Evolutionary conservation across 2,329 filamentous ascomycete species (phyloP), one percentile per base, ranked within the genome.

Genomic region (Aspergillus sp.): DNA sequence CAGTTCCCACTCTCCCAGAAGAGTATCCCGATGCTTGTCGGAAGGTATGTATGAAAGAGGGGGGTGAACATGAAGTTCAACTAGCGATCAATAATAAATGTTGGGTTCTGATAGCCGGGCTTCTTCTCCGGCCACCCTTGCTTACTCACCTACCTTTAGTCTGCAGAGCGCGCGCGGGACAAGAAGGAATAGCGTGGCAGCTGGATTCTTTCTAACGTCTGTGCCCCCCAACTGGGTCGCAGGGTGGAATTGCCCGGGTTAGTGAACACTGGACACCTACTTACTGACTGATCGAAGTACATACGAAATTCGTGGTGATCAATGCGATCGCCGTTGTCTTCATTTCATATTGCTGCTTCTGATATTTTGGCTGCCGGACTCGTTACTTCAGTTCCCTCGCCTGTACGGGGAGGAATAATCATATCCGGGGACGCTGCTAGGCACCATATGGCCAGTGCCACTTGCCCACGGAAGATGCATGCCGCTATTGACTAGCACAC

Each of bases 111-210:
- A 32, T 47, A 44, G 39, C 39, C 53, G 36, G 39, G 53, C 41
- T 44, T 53, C 21, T 53, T 53, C 39, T 32, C 42, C 32, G 47
- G 47, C 38, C 41, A 49, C 57, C 57, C 57, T 59, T 59, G 50
- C 57, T 48, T 42, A 54, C 23, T 50, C 23, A 50, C 47, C 15
- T 17, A 25, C 42, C 44, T 8, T 25, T 36, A 48, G 54, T 47
- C 32, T 57, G 42, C 48, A 54, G 54, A 54, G 54, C 30, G 57
- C 39, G 48, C 48, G 48, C 54, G 58, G 57, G 52, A 61, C 54
- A 58, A 15, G 41, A 44, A 50, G 42, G 25, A 54, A 47, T 60
- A 59, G 60, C 60, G 48, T 62, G 57, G 60, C 57, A 49, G 57
- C 55, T 52, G 53, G 49, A 57, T 54, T 36, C 32, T 36, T 57